Evolutionary conservation across 108 stramenopile genomes (phyloP).

Genomic region (Cyclostephanos invisitatus): DNA sequence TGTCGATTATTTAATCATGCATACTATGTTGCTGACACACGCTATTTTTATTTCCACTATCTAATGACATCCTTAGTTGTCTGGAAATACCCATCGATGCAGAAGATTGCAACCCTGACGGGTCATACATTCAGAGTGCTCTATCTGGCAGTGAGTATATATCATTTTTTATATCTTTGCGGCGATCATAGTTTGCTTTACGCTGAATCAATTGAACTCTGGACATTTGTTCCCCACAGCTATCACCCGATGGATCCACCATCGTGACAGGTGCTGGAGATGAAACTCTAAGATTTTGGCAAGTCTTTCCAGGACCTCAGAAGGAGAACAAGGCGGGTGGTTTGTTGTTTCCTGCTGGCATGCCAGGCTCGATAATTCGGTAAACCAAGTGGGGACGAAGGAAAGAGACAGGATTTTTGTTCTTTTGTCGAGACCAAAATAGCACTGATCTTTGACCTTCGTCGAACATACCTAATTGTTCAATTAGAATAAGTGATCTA

Average conservation of each 20-base stretch:
- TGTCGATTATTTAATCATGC: not conserved
- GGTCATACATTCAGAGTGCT: slow-evolving; percentile 97
- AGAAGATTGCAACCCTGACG: slow-evolving; percentile 94
- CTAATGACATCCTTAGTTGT: slow-evolving; percentile 24
- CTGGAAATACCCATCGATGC: slow-evolving; percentile 91
- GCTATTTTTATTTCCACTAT: slow-evolving; percentile 20
- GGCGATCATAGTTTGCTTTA: not conserved
- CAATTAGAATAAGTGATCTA: too few relatives aligned
- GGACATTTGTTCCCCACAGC: not conserved
- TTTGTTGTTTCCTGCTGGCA: slow-evolving; percentile 75
- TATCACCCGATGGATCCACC: slow-evolving; percentile 93
- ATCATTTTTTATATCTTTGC: not conserved
- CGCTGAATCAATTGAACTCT: not conserved
- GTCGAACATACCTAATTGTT: too few relatives aligned
- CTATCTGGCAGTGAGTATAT: slow-evolving; percentile 82
- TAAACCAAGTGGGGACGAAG: slow-evolving; percentile 25
- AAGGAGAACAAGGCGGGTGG: slow-evolving; percentile 78
- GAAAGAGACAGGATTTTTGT: not conserved
- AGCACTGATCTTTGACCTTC: too few relatives aligned
- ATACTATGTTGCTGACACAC: not conserved
- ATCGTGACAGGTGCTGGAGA: slow-evolving; percentile 99
- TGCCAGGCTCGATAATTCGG: slow-evolving; percentile 84
- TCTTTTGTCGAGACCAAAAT: too few relatives aligned
- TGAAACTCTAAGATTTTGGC: slow-evolving; percentile 99
- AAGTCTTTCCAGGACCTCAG: slow-evolving; percentile 95